These are phyloP conservation scores for Pycnococcus provasolii DNA, from an alignment of 139 green algal genomes.

Conservation along the genomic window DNA sequence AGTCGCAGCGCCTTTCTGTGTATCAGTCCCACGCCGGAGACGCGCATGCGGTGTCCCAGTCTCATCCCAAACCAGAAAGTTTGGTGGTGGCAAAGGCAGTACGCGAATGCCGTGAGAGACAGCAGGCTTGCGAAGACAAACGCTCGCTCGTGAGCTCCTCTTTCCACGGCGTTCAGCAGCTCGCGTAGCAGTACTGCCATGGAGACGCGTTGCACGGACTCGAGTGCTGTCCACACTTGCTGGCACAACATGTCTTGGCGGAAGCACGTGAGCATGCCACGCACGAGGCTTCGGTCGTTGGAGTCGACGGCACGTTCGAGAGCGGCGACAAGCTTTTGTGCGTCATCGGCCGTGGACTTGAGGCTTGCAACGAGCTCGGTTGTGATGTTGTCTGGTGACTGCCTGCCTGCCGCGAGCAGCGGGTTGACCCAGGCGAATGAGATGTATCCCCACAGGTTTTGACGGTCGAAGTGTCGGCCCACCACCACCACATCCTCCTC, in stretches of 20 bases:
- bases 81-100: neutral
- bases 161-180: neutral
- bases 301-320: no score
- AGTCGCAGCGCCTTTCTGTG: neutral
- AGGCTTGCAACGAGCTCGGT: no score
- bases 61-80: neutral
- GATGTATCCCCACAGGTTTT: no score
- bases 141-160: neutral
- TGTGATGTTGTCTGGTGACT: no score
- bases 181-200: neutral
- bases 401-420: no score
- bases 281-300: no score
- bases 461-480: no score
- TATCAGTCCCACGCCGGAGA: neutral
- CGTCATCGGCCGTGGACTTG: no score
- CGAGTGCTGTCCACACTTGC: neutral
- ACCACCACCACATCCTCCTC: no score
- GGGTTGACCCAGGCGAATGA: no score
- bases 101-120: neutral
- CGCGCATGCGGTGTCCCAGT: neutral
- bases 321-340: no score
- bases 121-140: neutral
- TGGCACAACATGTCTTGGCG: neutral
- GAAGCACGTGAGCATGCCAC: neutral
- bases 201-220: neutral